Conservation (phyloP, 2,329 filamentous ascomycete genomes). For the Fusarium tanahbumbuense region DNA sequence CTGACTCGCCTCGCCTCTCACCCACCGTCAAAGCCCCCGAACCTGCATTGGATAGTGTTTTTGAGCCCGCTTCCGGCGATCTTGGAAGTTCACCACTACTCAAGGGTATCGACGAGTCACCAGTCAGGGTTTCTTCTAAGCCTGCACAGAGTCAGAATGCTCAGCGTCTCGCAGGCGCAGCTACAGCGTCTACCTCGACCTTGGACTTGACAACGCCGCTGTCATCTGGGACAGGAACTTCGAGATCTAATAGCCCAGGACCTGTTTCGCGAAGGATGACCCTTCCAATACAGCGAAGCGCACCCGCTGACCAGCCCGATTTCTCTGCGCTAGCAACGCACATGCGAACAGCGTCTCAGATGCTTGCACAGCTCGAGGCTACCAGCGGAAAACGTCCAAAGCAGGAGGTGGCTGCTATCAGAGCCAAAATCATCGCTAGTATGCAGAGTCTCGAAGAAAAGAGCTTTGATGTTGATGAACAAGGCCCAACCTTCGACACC, state of each 20-base stretch:
- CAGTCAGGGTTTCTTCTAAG: conserved; percentile 46
- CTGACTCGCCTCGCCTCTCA: conserved; percentile 69
- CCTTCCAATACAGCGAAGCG: conserved; percentile 65
- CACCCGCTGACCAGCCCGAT: conserved; percentile 76
- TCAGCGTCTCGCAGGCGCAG: conserved; percentile 70
- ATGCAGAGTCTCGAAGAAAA: conserved; percentile 91
- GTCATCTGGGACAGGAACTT: conserved; percentile 75
- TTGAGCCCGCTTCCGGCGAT: conserved; percentile 84
- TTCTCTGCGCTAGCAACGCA: conserved; percentile 86
- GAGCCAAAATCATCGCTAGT: conserved; percentile 87
- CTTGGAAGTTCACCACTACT: conserved; percentile 79
- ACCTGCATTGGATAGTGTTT: conserved; percentile 75
- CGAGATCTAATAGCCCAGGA: conserved; percentile 75
- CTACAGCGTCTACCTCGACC: conserved; percentile 68
- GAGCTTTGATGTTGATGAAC: conserved; percentile 81
- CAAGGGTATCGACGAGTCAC: conserved; percentile 66
- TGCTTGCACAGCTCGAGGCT: conserved; percentile 84
- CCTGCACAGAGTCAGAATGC: conserved; percentile 49
- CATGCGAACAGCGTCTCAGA: conserved; percentile 88
- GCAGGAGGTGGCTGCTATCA: conserved; percentile 84
- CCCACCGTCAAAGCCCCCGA: conserved; percentile 57
- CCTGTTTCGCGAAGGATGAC: conserved; percentile 68
- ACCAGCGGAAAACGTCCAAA: conserved; percentile 83
- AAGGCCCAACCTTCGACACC: conserved; percentile 80
- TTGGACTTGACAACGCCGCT: conserved; percentile 74